Percentiles rank a stretch among this genome's conserved stretches.
phyloP scores from a whole-genome alignment of 345 rosid genomes.

The Theobroma cacao region DNA sequence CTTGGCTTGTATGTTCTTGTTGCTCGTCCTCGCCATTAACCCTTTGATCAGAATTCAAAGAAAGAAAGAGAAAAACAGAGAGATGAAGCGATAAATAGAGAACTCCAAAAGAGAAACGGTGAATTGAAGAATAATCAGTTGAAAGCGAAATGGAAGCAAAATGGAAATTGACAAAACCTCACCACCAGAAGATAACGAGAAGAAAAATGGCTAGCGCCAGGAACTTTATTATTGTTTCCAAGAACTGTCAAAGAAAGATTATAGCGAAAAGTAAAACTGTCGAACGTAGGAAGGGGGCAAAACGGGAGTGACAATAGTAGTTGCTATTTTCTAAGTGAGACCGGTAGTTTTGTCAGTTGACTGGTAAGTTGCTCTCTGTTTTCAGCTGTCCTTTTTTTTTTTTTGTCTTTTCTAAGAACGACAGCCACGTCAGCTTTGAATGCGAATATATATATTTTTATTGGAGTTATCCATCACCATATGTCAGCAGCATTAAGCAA shows the following conservation, averaged over 20 bases:
- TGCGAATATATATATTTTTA: no score
- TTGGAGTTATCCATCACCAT: no score
- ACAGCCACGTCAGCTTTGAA: not conserved
- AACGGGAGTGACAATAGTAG: not conserved
- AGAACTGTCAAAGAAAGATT: not conserved
- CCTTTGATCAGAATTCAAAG: conserved; percentile 8
- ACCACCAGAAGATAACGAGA: not conserved
- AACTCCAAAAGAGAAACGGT: not conserved
- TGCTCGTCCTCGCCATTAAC: conserved; percentile 49
- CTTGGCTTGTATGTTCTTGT: conserved; percentile 80
- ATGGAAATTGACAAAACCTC: not conserved
- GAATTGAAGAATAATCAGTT: not conserved
- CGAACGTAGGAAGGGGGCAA: not conserved
- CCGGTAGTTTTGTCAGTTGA: conserved; percentile 31
- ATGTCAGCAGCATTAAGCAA: not conserved
- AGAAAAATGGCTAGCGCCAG: conserved; percentile 11
- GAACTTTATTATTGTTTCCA: not conserved
- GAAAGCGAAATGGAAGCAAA: conserved; percentile 14
- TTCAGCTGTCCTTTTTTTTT: not conserved
- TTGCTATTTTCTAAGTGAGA: not conserved
- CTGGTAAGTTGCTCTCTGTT: conserved; percentile 35
- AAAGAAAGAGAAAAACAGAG: not conserved
- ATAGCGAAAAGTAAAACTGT: not conserved
- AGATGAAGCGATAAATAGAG: not conserved
- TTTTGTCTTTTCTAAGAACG: not conserved